phyloP scores from a whole-genome alignment of 2,329 filamentous ascomycete genomes.

The Penicillium nordicum region DNA sequence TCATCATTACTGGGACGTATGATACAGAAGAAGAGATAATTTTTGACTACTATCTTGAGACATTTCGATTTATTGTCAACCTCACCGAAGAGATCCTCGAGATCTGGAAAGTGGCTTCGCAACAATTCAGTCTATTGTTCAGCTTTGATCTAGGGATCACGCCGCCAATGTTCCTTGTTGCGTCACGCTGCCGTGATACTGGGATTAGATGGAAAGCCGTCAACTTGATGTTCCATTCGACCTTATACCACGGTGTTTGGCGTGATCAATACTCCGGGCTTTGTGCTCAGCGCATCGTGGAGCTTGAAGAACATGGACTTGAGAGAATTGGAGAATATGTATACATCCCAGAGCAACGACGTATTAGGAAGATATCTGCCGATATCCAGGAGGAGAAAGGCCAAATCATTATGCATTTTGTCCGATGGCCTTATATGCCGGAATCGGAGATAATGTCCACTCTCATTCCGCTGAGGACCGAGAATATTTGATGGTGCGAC shows the following conservation, averaged over 20 bases:
- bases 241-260: slow-evolving; percentile 4
- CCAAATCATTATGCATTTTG: slow-evolving; percentile 3
- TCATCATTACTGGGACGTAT: not conserved
- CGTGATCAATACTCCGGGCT: slow-evolving; percentile 7
- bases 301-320: not conserved
- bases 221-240: not conserved
- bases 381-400: not conserved
- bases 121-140: not conserved
- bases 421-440: not conserved
- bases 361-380: slow-evolving; percentile 5
- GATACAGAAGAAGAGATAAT: not conserved
- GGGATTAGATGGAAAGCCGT: not conserved
- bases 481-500: too few species aligned
- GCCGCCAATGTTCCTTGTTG: slow-evolving; percentile 6
- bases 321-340: slow-evolving; percentile 1
- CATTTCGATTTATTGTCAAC: not conserved
- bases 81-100: not conserved
- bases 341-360: not conserved
- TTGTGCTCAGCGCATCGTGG: slow-evolving; percentile 5
- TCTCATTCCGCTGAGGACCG: too few species aligned
- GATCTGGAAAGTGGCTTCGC: not conserved
- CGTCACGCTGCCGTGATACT: slow-evolving; percentile 4
- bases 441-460: too few species aligned
- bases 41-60: not conserved
- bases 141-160: slow-evolving; percentile 6